A percentile compares a stretch with the other conserved stretches of the same genome.
phyloP scores from a whole-genome alignment of 768 basidiomycete genomes.

The Coprinopsis marcescibilis region DNA sequence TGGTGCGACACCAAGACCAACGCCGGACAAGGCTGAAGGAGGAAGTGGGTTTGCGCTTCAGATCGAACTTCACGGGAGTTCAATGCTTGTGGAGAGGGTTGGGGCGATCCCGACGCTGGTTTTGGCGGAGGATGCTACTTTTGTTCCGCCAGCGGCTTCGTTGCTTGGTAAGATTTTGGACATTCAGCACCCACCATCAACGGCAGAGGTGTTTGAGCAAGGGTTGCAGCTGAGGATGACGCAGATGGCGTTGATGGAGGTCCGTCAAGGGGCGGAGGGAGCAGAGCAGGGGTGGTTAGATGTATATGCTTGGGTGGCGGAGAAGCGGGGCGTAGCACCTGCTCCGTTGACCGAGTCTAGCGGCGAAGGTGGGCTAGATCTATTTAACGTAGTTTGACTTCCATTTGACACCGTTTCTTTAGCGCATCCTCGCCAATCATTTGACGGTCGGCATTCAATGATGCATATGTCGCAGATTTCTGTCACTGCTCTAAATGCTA shows the following conservation, averaged over 20 bases:
- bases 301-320: slow-evolving; percentile 82
- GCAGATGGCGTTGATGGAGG: slow-evolving; percentile 73
- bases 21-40: too few species aligned
- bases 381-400: too few species aligned
- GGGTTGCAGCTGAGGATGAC: slow-evolving; percentile 85
- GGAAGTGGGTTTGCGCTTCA: too few species aligned
- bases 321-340: slow-evolving; percentile 30
- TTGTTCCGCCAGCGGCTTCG: slow-evolving; percentile 33
- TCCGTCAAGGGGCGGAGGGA: slow-evolving; percentile 78
- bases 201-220: slow-evolving; percentile 63
- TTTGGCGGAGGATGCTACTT: slow-evolving; percentile 14
- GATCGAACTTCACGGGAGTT: too few species aligned
- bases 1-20: too few species aligned
- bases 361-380: background rate
- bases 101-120: too few species aligned
- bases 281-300: slow-evolving; percentile 80
- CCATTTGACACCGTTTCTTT: too few species aligned
- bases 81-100: too few species aligned
- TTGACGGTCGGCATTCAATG: slow-evolving; percentile 1
- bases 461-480: background rate
- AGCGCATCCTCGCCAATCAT: too few species aligned
- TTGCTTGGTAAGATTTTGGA: slow-evolving; percentile 20
- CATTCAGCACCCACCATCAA: slow-evolving; percentile 30
- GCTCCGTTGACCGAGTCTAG: slow-evolving; percentile 16
- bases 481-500: slow-evolving; percentile 3